phyloP scores from a whole-genome alignment of 148 eudicot genomes.

The Euryodendron excelsum region DNA sequence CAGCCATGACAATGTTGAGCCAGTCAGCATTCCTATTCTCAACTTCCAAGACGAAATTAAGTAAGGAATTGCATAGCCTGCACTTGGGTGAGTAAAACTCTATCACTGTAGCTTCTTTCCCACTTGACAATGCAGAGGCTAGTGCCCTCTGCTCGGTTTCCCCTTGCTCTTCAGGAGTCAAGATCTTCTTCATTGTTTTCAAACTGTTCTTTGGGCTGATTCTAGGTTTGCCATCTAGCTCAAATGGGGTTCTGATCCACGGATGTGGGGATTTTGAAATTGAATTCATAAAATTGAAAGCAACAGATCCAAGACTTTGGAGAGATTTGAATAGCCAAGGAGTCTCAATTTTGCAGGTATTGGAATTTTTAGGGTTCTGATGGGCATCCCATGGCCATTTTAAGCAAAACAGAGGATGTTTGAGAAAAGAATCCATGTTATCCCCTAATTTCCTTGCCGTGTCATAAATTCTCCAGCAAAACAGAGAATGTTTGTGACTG shows the following conservation, averaged over 20 bases:
- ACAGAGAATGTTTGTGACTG: too few species aligned
- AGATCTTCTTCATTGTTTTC: constrained; percentile 24
- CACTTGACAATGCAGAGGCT: constrained; percentile 64
- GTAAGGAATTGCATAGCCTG: constrained; percentile 77
- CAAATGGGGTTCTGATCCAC: constrained; percentile 15
- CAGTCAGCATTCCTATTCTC: constrained; percentile 74
- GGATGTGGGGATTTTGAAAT: constrained; percentile 16
- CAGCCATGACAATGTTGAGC: constrained; percentile 90
- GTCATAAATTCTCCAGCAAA: neutral
- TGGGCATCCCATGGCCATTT: constrained; percentile 71
- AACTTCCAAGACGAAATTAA: constrained; percentile 64
- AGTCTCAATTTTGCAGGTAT: constrained; percentile 54
- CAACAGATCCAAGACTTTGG: constrained; percentile 39
- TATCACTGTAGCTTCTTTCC: constrained; percentile 76
- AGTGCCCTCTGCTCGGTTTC: constrained; percentile 92
- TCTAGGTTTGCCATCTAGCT: constrained; percentile 13
- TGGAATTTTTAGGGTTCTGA: constrained; percentile 20
- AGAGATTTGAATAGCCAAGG: constrained; percentile 79
- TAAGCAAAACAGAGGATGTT: constrained; percentile 55
- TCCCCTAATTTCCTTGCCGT: neutral
- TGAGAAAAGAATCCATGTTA: constrained; percentile 25
- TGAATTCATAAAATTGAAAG: constrained; percentile 43
- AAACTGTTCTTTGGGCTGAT: constrained; percentile 15
- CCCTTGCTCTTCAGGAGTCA: constrained; percentile 60
- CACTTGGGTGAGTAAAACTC: constrained; percentile 93